Evolutionary conservation across 306 rosid genomes (phyloP), one percentile per base, ranked within the genome.

Genomic region (Malus fusca): DNA sequence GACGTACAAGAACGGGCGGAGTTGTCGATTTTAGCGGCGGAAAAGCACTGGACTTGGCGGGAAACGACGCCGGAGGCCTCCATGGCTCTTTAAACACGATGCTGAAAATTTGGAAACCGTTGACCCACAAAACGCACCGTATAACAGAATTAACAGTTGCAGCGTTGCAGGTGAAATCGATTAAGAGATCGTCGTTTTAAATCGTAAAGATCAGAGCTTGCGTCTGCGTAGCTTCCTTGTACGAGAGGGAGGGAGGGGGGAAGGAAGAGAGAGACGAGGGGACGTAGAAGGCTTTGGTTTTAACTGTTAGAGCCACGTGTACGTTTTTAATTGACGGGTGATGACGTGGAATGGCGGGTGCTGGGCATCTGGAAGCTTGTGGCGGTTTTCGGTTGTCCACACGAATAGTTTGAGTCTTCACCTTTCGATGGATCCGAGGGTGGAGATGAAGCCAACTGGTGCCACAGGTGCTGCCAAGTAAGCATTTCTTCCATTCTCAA

Each of bases 21-120:
- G 55, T 67, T 1, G 60, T 67, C 68, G 40, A 42, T 30, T 9
- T 74, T 73, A 22, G 9, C 53, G 15, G 79, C 81, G 75, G 84
- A 48, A 30, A 75, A 37, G 79, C 26, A 48, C 23, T 85, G 52
- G 2, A 81, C 64, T 21, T 75, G 87, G 28, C 88, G 83, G 72
- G 87, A 77, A 80, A 87, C 84, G 66, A 84, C 73, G 69, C 96
- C 93, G 66, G 91, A 88, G 30, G 84, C 86, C 80, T 91, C 98
- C 98, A 90, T 90, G 33, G 71, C 35, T 73, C 22, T 23, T 28
- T 26, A 7, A 51, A 26, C 43, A 30, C 30, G 59, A 75, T 66
- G 69, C 25, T 48, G 77, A 51, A 55, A 67, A 15, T 22, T 23
- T 5, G 72, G 21, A 42, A 68, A n/a, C 52, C 12, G 11, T 2